Evolutionary conservation across 768 basidiomycete species (phyloP).

Genomic region (Termitomyces titanicus): DNA sequence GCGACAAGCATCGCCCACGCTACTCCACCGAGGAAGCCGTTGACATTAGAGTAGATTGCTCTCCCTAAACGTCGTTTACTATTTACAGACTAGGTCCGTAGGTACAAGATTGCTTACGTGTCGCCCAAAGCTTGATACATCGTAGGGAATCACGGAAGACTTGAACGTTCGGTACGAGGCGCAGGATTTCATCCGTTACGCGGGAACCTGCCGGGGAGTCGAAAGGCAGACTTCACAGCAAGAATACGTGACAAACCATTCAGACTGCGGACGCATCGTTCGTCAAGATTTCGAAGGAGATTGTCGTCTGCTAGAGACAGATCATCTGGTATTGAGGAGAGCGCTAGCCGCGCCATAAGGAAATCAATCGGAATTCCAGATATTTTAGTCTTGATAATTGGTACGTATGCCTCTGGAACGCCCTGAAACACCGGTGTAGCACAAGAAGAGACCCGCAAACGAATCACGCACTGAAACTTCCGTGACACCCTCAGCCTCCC

Average conservation of each 20-base stretch:
- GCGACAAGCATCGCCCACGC: slow-evolving; percentile 99
- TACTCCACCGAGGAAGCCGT: slow-evolving; percentile 96
- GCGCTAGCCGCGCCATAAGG: slow-evolving; percentile 83
- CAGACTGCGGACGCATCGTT: slow-evolving; percentile 91
- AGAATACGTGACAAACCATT: slow-evolving; percentile 51
- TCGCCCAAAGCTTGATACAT: slow-evolving; percentile 98
- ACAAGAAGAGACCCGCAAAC: not conserved
- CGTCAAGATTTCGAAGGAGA: slow-evolving; percentile 88
- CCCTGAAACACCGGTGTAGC: slow-evolving; percentile 47
- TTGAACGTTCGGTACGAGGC: slow-evolving; percentile 89
- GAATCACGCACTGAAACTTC: slow-evolving; percentile 78
- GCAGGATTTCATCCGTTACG: slow-evolving; percentile 93
- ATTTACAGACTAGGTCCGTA: not conserved
- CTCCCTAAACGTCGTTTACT: slow-evolving; percentile 49
- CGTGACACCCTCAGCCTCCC: slow-evolving; percentile 73
- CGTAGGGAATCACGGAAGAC: slow-evolving; percentile 94
- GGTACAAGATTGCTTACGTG: slow-evolving; percentile 52
- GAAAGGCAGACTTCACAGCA: not conserved
- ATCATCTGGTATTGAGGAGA: slow-evolving; percentile 89
- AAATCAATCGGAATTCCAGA: slow-evolving; percentile 93
- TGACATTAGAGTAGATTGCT: slow-evolving; percentile 97
- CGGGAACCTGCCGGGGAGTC: slow-evolving; percentile 65
- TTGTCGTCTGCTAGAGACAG: slow-evolving; percentile 89
- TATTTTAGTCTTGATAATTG: slow-evolving; percentile 90
- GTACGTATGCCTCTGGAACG: slow-evolving; percentile 95